Conservation (phyloP, 495 filamentous ascomycete genomes). For the Amniculicola lignicola region DNA sequence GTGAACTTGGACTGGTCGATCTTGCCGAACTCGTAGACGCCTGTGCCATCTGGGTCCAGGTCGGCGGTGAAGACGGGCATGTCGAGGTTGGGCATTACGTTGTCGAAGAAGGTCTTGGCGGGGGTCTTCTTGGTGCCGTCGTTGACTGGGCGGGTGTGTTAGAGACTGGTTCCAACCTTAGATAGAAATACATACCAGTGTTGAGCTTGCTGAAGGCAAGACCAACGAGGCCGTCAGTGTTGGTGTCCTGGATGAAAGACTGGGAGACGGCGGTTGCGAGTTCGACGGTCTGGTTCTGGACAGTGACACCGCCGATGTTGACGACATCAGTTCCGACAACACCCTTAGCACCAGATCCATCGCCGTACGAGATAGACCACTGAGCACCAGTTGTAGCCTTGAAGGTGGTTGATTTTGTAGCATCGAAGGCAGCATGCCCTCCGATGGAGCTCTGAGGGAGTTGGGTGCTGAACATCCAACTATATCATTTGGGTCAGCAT, state of each 20-base stretch:
- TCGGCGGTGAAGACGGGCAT: conserved; percentile 71
- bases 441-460: conserved; percentile 46
- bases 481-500: conserved; percentile 24
- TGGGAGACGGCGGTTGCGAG: conserved; percentile 61
- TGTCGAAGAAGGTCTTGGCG: conserved; percentile 82
- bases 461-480: conserved; percentile 74
- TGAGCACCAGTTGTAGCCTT: conserved; percentile 45
- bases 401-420: conserved; percentile 57
- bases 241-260: conserved; percentile 60
- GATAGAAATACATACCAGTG: conserved; percentile 34
- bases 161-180: too few species aligned
- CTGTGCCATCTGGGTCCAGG: conserved; percentile 58
- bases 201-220: conserved; percentile 75
- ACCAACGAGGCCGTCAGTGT: conserved; percentile 71
- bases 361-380: conserved; percentile 74
- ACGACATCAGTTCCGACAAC: conserved; percentile 70
- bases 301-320: conserved; percentile 67
- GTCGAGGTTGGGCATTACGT: conserved; percentile 59
- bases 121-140: conserved; percentile 45
- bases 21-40: conserved; percentile 73
- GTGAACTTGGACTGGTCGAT: conserved; percentile 66
- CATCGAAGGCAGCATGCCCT: conserved; percentile 62
- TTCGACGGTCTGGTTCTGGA: conserved; percentile 66
- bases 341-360: conserved; percentile 64
- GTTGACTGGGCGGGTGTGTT: conserved; percentile 51